Evolutionary conservation across 345 rosid species (phyloP).

Genomic region (Corymbia maculata): DNA sequence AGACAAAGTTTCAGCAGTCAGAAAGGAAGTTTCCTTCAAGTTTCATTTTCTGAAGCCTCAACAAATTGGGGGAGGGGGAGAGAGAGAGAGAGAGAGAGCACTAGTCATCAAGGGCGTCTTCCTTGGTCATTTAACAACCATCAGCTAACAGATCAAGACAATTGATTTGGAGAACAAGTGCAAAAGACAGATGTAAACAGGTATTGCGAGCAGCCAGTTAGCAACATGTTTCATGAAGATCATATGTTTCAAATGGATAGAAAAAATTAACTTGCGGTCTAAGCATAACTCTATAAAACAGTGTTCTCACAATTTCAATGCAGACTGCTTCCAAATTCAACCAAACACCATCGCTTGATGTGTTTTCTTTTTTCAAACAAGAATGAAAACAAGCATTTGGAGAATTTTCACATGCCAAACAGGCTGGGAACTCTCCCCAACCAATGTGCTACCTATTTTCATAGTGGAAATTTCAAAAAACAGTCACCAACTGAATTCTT

Average conservation of each 20-base stretch:
- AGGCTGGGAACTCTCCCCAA: background rate
- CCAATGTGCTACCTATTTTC: background rate
- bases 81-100: background rate
- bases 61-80: background rate
- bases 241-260: background rate
- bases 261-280: background rate
- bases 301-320: background rate
- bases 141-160: background rate
- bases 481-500: background rate
- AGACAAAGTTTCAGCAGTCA: background rate
- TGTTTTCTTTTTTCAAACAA: background rate
- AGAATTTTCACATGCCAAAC: background rate
- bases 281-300: background rate
- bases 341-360: background rate
- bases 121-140: background rate
- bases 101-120: background rate
- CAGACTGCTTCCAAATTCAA: background rate
- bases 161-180: background rate
- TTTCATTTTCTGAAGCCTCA: background rate
- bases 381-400: background rate
- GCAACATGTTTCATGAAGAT: background rate
- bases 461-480: background rate
- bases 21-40: background rate
- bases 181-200: background rate
- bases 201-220: background rate